Percentiles rank a stretch among this genome's conserved stretches.
phyloP scores from a whole-genome alignment of 1,284 basidiomycete species.

The Naganishia albida region DNA sequence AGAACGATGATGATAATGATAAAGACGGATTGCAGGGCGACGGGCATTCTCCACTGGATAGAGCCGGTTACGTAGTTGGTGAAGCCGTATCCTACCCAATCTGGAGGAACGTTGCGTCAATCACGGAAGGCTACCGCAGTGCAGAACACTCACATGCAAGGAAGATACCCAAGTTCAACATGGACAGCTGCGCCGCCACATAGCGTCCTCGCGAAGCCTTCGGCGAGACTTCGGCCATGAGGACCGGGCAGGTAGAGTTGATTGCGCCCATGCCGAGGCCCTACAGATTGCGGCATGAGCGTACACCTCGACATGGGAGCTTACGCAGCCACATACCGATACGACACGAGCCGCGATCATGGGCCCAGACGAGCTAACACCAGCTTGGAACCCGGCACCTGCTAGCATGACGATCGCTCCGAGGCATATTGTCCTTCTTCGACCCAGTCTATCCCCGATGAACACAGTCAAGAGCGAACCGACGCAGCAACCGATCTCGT shows the following conservation, averaged over 20 bases:
- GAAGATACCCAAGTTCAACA: conserved; percentile 48
- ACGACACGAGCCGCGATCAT: conserved; percentile 43
- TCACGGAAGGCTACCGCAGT: conserved; percentile 28
- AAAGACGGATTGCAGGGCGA: conserved; percentile 41
- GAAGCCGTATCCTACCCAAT: conserved; percentile 45
- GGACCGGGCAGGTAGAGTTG: conserved; percentile 47
- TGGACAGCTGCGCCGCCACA: conserved; percentile 45
- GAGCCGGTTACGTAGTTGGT: conserved; percentile 35
- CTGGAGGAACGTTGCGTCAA: background rate
- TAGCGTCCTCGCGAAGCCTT: conserved; percentile 45
- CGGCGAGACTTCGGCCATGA: conserved; percentile 46
- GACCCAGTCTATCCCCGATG: conserved; percentile 45
- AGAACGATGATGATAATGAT: conserved; percentile 39
- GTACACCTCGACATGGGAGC: background rate
- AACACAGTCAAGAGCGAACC: conserved; percentile 43
- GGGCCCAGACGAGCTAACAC: conserved; percentile 38
- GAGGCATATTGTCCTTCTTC: conserved; percentile 41
- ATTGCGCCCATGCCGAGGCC: conserved; percentile 40
- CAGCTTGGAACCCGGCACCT: conserved; percentile 44
- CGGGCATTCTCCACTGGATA: conserved; percentile 38
- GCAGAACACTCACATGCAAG: conserved; percentile 36
- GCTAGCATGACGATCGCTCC: conserved; percentile 45
- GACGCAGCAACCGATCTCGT: conserved; percentile 46
- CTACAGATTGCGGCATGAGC: conserved; percentile 1
- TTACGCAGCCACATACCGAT: conserved; percentile 33